Conservation (phyloP, 495 filamentous ascomycete species). For the Neurospora sublineolata region DNA sequence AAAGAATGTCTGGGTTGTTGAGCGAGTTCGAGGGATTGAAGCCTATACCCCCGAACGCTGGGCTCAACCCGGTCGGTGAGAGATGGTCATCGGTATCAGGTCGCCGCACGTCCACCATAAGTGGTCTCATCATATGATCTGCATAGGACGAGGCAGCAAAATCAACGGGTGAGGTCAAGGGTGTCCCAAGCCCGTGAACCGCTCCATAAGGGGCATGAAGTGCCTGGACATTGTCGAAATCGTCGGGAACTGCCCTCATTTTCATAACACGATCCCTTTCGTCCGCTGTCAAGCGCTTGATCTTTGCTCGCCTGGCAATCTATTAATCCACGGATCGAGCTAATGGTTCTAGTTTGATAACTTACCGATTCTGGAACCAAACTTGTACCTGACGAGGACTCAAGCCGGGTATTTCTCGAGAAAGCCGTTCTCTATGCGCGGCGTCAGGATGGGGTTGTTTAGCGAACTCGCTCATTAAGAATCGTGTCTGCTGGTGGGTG, state of each 20-base stretch:
- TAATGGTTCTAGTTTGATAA: background rate
- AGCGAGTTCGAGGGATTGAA: slow-evolving; percentile 41
- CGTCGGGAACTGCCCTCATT: slow-evolving; percentile 79
- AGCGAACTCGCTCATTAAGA: slow-evolving; percentile 94
- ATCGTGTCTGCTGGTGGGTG: slow-evolving; percentile 93
- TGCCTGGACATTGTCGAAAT: slow-evolving; percentile 86
- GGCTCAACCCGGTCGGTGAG: slow-evolving; percentile 49
- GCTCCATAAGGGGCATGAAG: slow-evolving; percentile 65
- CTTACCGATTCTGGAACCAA: slow-evolving; percentile 96
- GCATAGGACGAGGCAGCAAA: slow-evolving; percentile 36
- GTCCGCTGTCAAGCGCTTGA: slow-evolving; percentile 86
- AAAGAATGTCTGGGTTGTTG: slow-evolving; percentile 39
- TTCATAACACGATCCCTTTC: slow-evolving; percentile 92
- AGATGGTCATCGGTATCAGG: slow-evolving; percentile 45
- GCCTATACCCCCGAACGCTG: slow-evolving; percentile 48
- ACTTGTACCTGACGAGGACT: slow-evolving; percentile 94
- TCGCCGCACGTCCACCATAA: slow-evolving; percentile 51
- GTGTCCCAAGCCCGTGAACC: slow-evolving; percentile 42
- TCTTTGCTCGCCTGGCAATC: slow-evolving; percentile 69
- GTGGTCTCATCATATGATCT: slow-evolving; percentile 46
- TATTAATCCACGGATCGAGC: slow-evolving; percentile 1
- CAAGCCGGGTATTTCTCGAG: slow-evolving; percentile 83
- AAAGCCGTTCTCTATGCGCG: slow-evolving; percentile 79
- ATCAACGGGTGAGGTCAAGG: slow-evolving; percentile 47
- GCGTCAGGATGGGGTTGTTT: slow-evolving; percentile 93